Percentiles rank a stretch among this genome's conserved stretches.
phyloP scores from a whole-genome alignment of 495 filamentous ascomycete genomes.

The Entonaema liquescens region DNA sequence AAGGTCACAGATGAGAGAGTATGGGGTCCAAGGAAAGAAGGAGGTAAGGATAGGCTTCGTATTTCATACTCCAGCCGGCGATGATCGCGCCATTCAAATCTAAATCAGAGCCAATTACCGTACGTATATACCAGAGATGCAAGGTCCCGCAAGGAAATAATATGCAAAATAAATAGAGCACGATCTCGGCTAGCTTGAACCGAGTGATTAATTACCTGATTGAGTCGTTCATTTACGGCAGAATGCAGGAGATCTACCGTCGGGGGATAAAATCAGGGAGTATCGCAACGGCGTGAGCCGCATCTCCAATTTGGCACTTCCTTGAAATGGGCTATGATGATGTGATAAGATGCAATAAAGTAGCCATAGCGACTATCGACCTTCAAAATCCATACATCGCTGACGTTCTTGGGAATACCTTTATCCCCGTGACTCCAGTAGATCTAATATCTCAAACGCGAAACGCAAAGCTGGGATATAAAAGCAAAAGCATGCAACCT shows the following conservation, averaged over 20 bases:
- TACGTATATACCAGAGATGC: slow-evolving; percentile 9
- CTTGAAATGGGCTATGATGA: neutral
- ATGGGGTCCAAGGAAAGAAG: neutral
- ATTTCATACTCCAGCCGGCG: slow-evolving; percentile 6
- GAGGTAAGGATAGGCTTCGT: neutral
- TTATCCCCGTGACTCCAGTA: slow-evolving; percentile 20
- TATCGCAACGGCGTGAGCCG: slow-evolving; percentile 4
- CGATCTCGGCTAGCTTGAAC: slow-evolving; percentile 15
- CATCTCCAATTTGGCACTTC: slow-evolving; percentile 7
- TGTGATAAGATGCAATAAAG: neutral
- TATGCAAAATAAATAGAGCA: slow-evolving; percentile 18
- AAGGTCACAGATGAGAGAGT: slow-evolving; percentile 4
- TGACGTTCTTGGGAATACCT: slow-evolving; percentile 25
- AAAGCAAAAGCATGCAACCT: slow-evolving; percentile 7
- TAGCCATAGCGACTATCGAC: slow-evolving; percentile 8
- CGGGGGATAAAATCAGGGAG: slow-evolving; percentile 25
- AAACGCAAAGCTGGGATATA: neutral
- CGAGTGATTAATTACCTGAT: slow-evolving; percentile 33
- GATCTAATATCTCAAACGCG: neutral
- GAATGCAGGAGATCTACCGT: slow-evolving; percentile 49
- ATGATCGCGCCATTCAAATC: slow-evolving; percentile 22
- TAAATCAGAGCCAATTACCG: slow-evolving; percentile 29
- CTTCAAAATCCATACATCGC: slow-evolving; percentile 8
- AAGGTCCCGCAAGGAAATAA: slow-evolving; percentile 16
- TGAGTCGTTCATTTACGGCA: slow-evolving; percentile 41